Base-by-base conservation (phyloP, 768 basidiomycete genomes). In the Lentinula raphanica region DNA sequence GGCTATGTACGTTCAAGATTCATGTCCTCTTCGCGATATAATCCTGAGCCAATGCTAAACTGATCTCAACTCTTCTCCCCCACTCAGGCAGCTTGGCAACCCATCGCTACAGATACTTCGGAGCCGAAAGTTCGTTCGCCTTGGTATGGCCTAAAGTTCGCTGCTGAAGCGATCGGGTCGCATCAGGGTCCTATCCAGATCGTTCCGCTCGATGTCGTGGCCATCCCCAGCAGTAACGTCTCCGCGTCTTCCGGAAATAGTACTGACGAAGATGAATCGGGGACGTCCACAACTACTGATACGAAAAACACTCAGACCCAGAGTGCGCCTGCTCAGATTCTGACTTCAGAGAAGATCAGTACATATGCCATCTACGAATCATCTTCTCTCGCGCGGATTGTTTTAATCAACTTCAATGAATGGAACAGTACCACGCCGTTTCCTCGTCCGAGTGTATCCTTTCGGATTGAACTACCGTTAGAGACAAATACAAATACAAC, bases 171-270 rank as follows among this genome's bases (percentile, higher is more conserved):
- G 17, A 39, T 54, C 4, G 53, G 53, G 3, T 40, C 36, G 25
- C 53, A 54, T 44, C 53, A 54, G 42, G 53, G 53, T 17, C 25
- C 53, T 40, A 54, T 32, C 23, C 53, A 54, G 42, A 54, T 54
- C 32, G 25, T 17, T 28, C 38, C 53, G 13, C 36, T 54, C 5
- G 25, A 54, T 31, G 23, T 50, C 12, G 19, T 50, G 11, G 49
- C 23, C n/a, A n/a, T n/a, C n/a, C n/a, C n/a, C 31, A 35, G 17
- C 7, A 35, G 21, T 21, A 50, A 23, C 21, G 21, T 27, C 48
- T 25, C 21, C 44, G 19, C 2, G 9, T 21, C 44, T 13, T 21
- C 11, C 12, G 25, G 6, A 17, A 31, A 19, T 1, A 40, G n/a
- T n/a, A 31, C 50, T 11, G 35, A 31, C 15, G 38, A 40, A 8